Percentiles rank a stretch among this genome's conserved stretches.
phyloP scores from a whole-genome alignment of 2,329 filamentous ascomycete species.

The Penicillium sp. region DNA sequence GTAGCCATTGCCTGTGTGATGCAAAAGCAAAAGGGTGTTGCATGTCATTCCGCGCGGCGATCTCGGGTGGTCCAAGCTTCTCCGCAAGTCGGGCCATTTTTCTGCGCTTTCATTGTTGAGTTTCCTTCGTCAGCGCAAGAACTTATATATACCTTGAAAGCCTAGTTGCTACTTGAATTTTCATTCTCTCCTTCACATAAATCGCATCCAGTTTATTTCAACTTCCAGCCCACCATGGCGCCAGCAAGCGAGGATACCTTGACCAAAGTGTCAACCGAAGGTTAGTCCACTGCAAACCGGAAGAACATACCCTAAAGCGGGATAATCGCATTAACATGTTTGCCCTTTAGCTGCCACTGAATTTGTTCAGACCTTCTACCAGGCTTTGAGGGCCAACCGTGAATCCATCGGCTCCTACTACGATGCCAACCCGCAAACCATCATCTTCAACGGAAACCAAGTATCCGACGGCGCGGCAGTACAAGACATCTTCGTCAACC shows the following conservation, averaged over 20 bases:
- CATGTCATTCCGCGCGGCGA: slow-evolving; percentile 30
- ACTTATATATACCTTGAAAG: neutral
- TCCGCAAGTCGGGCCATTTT: slow-evolving; percentile 26
- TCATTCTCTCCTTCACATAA: neutral
- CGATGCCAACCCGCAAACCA: slow-evolving; percentile 61
- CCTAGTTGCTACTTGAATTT: no score
- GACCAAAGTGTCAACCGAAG: slow-evolving; percentile 46
- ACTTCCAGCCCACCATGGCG: slow-evolving; percentile 30
- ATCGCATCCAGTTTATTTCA: neutral
- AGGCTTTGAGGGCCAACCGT: slow-evolving; percentile 64
- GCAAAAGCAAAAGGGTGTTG: slow-evolving; percentile 15
- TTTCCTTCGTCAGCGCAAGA: neutral
- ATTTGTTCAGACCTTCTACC: slow-evolving; percentile 76
- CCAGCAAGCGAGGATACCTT: slow-evolving; percentile 36
- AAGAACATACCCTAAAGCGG: neutral
- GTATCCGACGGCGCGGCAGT: slow-evolving; percentile 66
- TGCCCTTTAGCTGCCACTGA: slow-evolving; percentile 63
- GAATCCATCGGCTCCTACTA: slow-evolving; percentile 69
- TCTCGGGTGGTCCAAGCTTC: slow-evolving; percentile 41
- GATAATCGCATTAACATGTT: neutral
- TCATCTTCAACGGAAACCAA: slow-evolving; percentile 77
- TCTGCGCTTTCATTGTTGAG: slow-evolving; percentile 12
- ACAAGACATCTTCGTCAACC: slow-evolving; percentile 67
- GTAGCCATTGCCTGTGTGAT: slow-evolving; percentile 27
- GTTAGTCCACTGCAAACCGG: slow-evolving; percentile 26